Conservation (phyloP, 2,329 filamentous ascomycete genomes). For the Clonostachys rhizophaga region DNA sequence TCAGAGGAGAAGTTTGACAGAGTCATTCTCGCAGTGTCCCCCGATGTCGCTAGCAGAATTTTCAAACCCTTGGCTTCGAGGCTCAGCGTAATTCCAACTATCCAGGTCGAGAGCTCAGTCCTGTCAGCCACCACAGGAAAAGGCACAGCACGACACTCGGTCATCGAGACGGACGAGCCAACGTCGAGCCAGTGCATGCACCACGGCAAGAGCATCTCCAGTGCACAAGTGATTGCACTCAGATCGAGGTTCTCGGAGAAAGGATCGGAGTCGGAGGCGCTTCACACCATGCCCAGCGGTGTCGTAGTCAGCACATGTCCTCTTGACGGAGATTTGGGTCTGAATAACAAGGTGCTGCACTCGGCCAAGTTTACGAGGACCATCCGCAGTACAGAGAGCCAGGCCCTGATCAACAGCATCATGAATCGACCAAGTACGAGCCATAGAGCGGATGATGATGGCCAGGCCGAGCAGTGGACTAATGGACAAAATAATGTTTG, state of each 20-base stretch:
- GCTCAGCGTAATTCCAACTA: constrained; percentile 39
- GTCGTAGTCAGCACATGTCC: constrained; percentile 49
- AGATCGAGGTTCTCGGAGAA: constrained; percentile 22
- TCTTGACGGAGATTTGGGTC: constrained; percentile 12
- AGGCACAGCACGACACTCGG: constrained; percentile 1
- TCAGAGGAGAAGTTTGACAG: constrained; percentile 38
- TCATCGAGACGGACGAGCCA: constrained; percentile 3
- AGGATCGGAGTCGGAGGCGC: constrained; percentile 37
- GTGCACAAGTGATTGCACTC: constrained; percentile 25
- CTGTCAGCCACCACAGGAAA: constrained; percentile 10
- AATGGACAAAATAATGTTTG: constrained; percentile 51
- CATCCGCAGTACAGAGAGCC: constrained; percentile 42
- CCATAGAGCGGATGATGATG: constrained; percentile 1
- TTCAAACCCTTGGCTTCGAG: constrained; percentile 33
- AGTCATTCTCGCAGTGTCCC: constrained; percentile 49
- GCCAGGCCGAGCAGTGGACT: constrained; percentile 26
- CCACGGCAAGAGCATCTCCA: constrained; percentile 11
- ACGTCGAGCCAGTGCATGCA: constrained; percentile 15
- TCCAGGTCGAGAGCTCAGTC: constrained; percentile 41
- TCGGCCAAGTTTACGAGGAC: constrained; percentile 46
- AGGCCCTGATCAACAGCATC: constrained; percentile 38
- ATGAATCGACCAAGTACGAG: constrained; percentile 17
- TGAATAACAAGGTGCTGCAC: constrained; percentile 24
- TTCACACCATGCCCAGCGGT: constrained; percentile 45
- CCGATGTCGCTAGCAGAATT: constrained; percentile 42